These are phyloP conservation scores for Aphanomyces euteiches DNA, from an alignment of 352 stramenopile genomes.

Conservation along the genomic window DNA sequence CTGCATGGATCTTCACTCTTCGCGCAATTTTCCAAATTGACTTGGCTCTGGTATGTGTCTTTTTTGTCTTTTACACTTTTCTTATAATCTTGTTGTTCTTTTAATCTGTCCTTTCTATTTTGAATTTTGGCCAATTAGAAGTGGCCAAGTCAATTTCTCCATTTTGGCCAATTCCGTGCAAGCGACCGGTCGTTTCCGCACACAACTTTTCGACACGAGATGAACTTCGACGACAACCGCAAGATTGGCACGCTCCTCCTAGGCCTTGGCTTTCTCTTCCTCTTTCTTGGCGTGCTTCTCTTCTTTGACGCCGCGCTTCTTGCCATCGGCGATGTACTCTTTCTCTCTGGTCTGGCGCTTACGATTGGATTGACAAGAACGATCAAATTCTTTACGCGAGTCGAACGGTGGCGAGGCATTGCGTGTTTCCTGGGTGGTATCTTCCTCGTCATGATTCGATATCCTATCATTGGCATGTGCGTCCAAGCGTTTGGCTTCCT, in stretches of 20 bases:
- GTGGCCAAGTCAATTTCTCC: too few relatives aligned
- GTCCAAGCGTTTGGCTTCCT: conserved; percentile 92
- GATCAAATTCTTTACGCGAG: conserved; percentile 92
- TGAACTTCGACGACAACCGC: conserved; percentile 88
- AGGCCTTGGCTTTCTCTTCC: conserved; percentile 87
- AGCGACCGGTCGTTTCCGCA: neutral
- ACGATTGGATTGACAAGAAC: conserved; percentile 92
- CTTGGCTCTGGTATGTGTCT: too few relatives aligned
- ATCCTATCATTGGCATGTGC: conserved; percentile 91
- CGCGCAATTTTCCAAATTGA: too few relatives aligned
- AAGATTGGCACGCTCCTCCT: conserved; percentile 94
- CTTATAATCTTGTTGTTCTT: too few relatives aligned
- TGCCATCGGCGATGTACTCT: conserved; percentile 91
- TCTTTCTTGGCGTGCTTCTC: conserved; percentile 92
- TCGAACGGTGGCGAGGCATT: conserved; percentile 91
- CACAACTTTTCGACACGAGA: neutral
- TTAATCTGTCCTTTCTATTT: too few relatives aligned
- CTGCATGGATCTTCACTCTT: too few relatives aligned
- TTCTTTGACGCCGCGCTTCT: conserved; percentile 93
- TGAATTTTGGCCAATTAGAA: too few relatives aligned
- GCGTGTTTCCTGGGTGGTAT: conserved; percentile 93
- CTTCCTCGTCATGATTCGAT: conserved; percentile 89
- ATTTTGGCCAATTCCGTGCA: too few relatives aligned
- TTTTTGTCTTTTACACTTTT: too few relatives aligned
- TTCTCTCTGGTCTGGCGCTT: conserved; percentile 89